Percentiles rank a stretch among this genome's conserved stretches.
phyloP scores from a whole-genome alignment of 2,329 filamentous ascomycete species.

The Fusarium luffae region DNA sequence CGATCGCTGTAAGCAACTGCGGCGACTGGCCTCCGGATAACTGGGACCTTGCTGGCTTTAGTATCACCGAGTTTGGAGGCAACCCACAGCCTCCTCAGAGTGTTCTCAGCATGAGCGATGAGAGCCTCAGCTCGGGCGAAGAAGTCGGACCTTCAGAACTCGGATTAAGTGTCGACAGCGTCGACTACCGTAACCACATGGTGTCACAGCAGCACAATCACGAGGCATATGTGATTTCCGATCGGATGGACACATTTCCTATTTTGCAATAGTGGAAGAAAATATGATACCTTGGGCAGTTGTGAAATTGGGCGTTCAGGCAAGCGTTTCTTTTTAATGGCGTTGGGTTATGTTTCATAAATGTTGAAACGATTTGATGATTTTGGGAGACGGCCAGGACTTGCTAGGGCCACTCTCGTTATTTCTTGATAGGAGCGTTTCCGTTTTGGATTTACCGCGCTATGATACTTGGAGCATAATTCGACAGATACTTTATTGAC shows the following conservation, averaged over 20 bases:
- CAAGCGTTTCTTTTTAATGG: conserved; percentile 16
- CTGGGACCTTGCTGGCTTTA: conserved; percentile 65
- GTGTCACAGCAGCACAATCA: conserved; percentile 32
- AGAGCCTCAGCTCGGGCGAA: conserved; percentile 67
- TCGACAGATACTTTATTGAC: conserved; percentile 10
- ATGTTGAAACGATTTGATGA: conserved; percentile 28
- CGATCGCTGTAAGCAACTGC: conserved; percentile 55
- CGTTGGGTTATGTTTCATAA: conserved; percentile 21
- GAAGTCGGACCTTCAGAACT: conserved; percentile 61
- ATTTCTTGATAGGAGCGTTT: conserved; percentile 21
- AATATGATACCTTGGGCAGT: conserved; percentile 37
- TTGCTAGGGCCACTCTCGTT: background rate
- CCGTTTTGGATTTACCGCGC: conserved; percentile 9
- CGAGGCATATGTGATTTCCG: conserved; percentile 42
- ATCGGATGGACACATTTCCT: conserved; percentile 42
- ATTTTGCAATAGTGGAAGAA: conserved; percentile 27
- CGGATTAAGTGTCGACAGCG: conserved; percentile 55
- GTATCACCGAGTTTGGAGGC: conserved; percentile 59
- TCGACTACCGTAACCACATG: conserved; percentile 49
- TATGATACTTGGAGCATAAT: conserved; percentile 16
- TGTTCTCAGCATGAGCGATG: conserved; percentile 67
- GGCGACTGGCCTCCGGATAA: conserved; percentile 67
- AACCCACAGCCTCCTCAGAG: conserved; percentile 61
- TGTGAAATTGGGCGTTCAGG: conserved; percentile 3
- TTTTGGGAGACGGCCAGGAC: background rate